phyloP scores from a whole-genome alignment of 441 rosid genomes.

The Croton setiger region DNA sequence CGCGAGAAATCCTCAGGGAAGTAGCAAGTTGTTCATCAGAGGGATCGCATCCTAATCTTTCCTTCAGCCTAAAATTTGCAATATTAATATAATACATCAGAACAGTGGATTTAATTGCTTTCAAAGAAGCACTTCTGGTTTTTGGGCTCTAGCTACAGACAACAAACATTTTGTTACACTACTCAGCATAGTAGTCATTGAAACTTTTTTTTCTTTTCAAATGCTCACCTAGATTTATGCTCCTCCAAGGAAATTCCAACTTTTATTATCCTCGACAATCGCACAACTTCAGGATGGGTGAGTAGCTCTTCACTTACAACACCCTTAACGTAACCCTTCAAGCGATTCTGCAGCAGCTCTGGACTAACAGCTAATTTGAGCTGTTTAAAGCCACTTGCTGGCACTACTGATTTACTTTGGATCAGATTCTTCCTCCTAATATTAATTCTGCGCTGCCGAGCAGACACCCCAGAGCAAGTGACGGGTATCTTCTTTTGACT shows the following conservation, averaged over 20 bases:
- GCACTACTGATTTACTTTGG: conserved; percentile 29
- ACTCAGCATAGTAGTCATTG: background rate
- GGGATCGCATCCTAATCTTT: conserved; percentile 83
- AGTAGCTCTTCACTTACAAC: conserved; percentile 65
- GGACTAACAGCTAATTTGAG: conserved; percentile 44
- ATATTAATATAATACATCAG: background rate
- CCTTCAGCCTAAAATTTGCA: conserved; percentile 55
- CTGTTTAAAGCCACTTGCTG: conserved; percentile 33
- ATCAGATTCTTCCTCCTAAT: conserved; percentile 42
- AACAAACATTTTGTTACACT: background rate
- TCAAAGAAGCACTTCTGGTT: background rate
- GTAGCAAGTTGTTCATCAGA: conserved; percentile 79
- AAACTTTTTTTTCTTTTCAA: background rate
- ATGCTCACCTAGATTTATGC: conserved; percentile 62
- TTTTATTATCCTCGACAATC: conserved; percentile 68
- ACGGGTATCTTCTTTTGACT: conserved; percentile 47
- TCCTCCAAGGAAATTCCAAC: conserved; percentile 76
- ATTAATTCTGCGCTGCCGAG: conserved; percentile 69
- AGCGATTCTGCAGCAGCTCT: conserved; percentile 52
- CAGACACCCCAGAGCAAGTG: conserved; percentile 77
- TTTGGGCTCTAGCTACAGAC: background rate
- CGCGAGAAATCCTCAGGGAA: conserved; percentile 68
- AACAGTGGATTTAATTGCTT: background rate
- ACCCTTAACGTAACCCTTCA: conserved; percentile 85
- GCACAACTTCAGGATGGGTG: conserved; percentile 74